Percentiles rank a stretch among this genome's conserved stretches.
Conservation (phyloP, 1,139 yeast species). For the Insectozyma bohioensis region DNA sequence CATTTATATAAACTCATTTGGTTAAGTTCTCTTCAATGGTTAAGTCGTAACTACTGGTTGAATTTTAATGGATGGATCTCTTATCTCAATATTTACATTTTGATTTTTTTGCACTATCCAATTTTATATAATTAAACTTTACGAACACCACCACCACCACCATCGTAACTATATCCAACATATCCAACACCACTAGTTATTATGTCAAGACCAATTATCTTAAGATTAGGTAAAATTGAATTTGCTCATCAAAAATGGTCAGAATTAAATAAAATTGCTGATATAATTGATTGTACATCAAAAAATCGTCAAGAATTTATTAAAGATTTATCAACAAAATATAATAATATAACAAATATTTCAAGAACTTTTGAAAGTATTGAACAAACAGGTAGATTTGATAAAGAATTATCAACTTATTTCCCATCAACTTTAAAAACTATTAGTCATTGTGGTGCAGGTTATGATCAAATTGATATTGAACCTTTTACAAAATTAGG, state of each 20-base stretch:
- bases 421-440: conserved; percentile 65
- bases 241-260: conserved; percentile 61
- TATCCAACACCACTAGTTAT: too few species aligned
- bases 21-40: too few species aligned
- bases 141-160: too few species aligned
- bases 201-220: too few species aligned
- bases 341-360: conserved; percentile 47
- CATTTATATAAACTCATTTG: too few species aligned
- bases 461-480: conserved; percentile 82
- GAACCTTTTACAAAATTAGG: conserved; percentile 45
- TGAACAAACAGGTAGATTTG: conserved; percentile 67
- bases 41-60: too few species aligned
- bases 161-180: too few species aligned
- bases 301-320: conserved; percentile 50
- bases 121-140: too few species aligned
- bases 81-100: too few species aligned
- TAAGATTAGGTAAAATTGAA: conserved; percentile 57
- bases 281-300: conserved; percentile 49
- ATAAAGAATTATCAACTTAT: conserved; percentile 60
- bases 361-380: conserved; percentile 53
- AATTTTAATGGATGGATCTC: too few species aligned
- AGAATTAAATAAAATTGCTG: conserved; percentile 45
- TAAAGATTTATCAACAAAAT: conserved; percentile 47
- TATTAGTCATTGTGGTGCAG: conserved; percentile 86
- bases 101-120: too few species aligned